Evolutionary conservation across 2,329 filamentous ascomycete species (phyloP), one percentile per base, ranked within the genome.

Genomic region (Pseudopyrenochaeta lycopersici): DNA sequence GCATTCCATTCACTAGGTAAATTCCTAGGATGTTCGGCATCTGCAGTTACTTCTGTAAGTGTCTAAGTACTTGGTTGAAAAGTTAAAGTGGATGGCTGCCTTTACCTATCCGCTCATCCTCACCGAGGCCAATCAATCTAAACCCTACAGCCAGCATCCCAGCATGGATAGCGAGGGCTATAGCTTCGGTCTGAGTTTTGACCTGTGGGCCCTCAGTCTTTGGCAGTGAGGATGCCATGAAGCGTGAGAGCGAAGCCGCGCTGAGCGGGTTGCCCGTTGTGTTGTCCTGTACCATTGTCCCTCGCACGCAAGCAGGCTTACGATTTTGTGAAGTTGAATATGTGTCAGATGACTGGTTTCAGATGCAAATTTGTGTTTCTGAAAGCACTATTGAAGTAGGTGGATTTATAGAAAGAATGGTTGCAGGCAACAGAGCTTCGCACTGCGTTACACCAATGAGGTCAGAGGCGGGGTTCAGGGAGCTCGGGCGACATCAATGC

Each of bases 1-100:
- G 86, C 80, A 75, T 97, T 97, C 95, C 95, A 98, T 77, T 87
- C 84, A 14, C 83, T 53, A 0, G 92, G 91, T 2, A 98, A 82
- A 29, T 87, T 82, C 7, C 85, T 85, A 9, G 85, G 70, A 40
- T 75, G 82, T 40, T 85, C 77, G 41, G 81, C 73, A 49, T 83
- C 79, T 67, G 86, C 86, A 68, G 85, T 79, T 27, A 82, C 73
- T 71, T 88, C 84, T 86, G 63, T 66, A 52, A 62, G 52, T 54
- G 50, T 46, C 62, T 63, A 73, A 54, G 54, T 60, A 57, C 63
- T 32, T 50, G 23, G 11, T 40, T 23, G 35, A 30, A 20, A 18
- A 17, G 18, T 11, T 10, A 20, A 18, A 14, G 2, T 31, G 23
- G 15, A 18, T 40, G 64, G 33, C n/a, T 17, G 7, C 9, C 21